Conservation (phyloP, 2,329 filamentous ascomycete species). For the Proliferodiscus dingleyae region DNA sequence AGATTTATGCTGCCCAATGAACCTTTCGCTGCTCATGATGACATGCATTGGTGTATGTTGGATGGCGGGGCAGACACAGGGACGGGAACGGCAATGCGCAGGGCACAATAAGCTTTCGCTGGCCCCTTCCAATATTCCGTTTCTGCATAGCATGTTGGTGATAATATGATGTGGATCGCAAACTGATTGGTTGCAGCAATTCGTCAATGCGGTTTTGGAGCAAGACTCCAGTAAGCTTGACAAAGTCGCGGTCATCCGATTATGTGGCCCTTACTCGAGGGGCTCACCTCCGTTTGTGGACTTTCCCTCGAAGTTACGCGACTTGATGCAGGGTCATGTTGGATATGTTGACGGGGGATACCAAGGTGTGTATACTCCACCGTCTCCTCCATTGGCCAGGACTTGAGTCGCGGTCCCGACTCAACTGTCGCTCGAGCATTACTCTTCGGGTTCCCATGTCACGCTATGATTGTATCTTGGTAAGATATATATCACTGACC, state of each 20-base stretch:
- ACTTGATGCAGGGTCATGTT: slow-evolving; percentile 42
- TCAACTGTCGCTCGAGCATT: not conserved
- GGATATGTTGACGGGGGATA: slow-evolving; percentile 42
- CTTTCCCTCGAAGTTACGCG: slow-evolving; percentile 41
- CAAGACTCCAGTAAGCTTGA: slow-evolving; percentile 44
- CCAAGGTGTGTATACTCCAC: slow-evolving; percentile 21
- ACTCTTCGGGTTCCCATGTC: not conserved
- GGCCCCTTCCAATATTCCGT: no score
- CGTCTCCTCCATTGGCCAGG: not conserved
- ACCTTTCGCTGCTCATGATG: not conserved
- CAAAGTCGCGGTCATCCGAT: slow-evolving; percentile 47
- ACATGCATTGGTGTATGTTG: not conserved
- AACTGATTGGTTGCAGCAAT: slow-evolving; percentile 32
- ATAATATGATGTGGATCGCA: not conserved
- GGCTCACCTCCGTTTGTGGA: slow-evolving; percentile 47
- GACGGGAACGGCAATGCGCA: no score
- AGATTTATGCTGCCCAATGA: not conserved
- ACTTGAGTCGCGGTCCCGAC: not conserved
- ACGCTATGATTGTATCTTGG: not conserved
- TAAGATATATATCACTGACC: no score
- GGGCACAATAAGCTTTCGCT: no score
- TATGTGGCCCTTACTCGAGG: slow-evolving; percentile 43
- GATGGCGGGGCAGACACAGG: no score
- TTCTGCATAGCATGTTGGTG: no score
- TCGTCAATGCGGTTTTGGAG: slow-evolving; percentile 47